Evolutionary conservation across 2,329 filamentous ascomycete genomes (phyloP).

Genomic region (Ploettnerulaceae sp.): DNA sequence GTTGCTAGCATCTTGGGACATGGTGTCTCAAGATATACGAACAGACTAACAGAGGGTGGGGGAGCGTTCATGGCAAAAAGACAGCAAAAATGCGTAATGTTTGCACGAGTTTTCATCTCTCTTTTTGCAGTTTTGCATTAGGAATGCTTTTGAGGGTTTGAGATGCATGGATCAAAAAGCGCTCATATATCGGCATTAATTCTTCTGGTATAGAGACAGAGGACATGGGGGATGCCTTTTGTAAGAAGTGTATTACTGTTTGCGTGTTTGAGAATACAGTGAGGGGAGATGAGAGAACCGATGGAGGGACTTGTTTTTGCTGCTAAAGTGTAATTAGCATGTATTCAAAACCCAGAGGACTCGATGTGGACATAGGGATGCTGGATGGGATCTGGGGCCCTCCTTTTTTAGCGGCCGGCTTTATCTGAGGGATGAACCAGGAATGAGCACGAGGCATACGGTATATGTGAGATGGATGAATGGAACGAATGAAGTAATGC

Average conservation of each 20-base stretch:
- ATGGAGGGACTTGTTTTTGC: neutral
- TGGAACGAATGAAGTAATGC: conserved; percentile 25
- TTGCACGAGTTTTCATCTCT: conserved; percentile 14
- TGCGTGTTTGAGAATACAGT: neutral
- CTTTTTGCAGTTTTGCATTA: conserved; percentile 3
- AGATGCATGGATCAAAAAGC: conserved; percentile 5
- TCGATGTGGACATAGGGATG: neutral
- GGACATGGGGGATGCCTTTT: conserved; percentile 7
- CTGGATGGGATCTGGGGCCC: neutral
- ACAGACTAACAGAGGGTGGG: neutral
- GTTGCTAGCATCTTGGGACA: too few relatives aligned
- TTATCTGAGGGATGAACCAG: neutral
- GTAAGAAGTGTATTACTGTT: conserved; percentile 16
- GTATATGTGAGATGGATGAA: conserved; percentile 20
- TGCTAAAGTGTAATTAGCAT: too few relatives aligned
- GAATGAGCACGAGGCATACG: conserved; percentile 6
- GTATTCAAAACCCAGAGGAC: too few relatives aligned
- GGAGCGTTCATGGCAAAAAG: conserved; percentile 3
- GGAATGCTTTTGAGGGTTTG: conserved; percentile 4
- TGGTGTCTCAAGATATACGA: neutral
- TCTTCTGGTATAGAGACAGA: conserved; percentile 21
- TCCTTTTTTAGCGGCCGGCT: too few relatives aligned
- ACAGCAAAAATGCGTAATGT: conserved; percentile 13
- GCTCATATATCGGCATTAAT: conserved; percentile 11
- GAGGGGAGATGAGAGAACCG: neutral